Base-by-base conservation (phyloP, 2,329 filamentous ascomycete genomes). In the Colletotrichum tofieldiae region DNA sequence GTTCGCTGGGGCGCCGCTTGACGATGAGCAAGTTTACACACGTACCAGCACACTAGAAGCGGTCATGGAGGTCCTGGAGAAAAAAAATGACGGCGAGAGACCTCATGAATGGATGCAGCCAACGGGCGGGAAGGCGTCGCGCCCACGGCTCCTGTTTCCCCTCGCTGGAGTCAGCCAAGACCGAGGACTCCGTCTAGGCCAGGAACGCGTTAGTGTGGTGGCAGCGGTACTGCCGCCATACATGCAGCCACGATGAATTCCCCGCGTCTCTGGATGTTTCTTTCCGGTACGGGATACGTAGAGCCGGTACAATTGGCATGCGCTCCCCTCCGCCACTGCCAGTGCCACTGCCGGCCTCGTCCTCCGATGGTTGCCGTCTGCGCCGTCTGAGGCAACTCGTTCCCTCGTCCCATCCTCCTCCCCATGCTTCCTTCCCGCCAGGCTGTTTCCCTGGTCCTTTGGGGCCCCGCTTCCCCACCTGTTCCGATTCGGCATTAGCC, bases 161-260 rank as follows among this genome's bases (percentile, higher is more conserved):
- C 26, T 20, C 51, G 45, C 35, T 20, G n/a, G 32, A 23, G 18
- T n/a, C 49, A 56, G 18, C 35, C 54, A 39, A 23, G 43, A 63
- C 18, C 16, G 51, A 47, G 20, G n/a, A 35, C 29, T 18, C 20
- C 8, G 47, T 23, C 52, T 64, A 51, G 20, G 12, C 62, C 60
- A 65, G 23, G 51, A 68, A 67, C 39, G 23, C 41, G 45, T 39
- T 45, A 59, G 45, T 23, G 52, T 32, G 23, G 18, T n/a, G 35
- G 20, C 37, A 37, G 23, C 20, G 59, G 59, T 69, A 69, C 70
- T 65, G 26, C 52, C 59, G 65, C 45, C 52, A 47, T 64, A 72
- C 70, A 61, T 72, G 71, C 66, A 73, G 60, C 65, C 66, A 62
- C 49, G 1, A 56, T 47, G 39, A 26, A 71, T 16, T 62, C 56